Evolutionary conservation across 129 eudicot genomes (phyloP), one percentile per base, ranked within the genome.

Genomic region (Calendula officinalis): DNA sequence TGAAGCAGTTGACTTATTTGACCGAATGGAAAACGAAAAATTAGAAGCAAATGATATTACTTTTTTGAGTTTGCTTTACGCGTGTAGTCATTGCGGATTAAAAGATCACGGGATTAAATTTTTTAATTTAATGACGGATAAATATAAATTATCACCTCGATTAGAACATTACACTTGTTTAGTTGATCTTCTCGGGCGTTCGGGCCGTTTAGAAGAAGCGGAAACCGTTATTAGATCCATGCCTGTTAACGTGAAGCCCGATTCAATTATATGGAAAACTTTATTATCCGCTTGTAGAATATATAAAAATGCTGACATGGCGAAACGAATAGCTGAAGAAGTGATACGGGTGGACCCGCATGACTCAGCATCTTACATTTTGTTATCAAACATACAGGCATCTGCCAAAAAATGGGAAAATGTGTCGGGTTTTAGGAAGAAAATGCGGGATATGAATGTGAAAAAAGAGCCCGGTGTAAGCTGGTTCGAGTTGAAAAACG

Each of bases 391-490:
- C 70, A 72, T 80, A 33, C 98, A 91, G 54, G 94, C 96, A 6
- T 77, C 84, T 22, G 90, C 86, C 42, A 82, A 77, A 62, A 70
- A 75, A 76, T 91, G 98, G 98, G 70, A 80, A 2, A 82, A 76
- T 5, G 94, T 81, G 35, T 87, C 90, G 0, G 78, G 75, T 45
- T 74, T 82, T 68, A 68, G 96, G 70, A 87, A 79, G 75, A 67
- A 79, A 37, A 91, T 91, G 98, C 68, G 76, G 46, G 94, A 78
- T 16, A 73, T 60, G 74, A 72, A 73, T 64, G 82, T 91, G 38
- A 91, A 87, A 82, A 91, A 91, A 66, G 90, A 84, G 63, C 96
- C 96, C 0, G 98, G 98, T 42, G 67, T 87, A 62, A 91, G 98
- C 77, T 91, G 98, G 98, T 78, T 86, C 6, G 98, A 91, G 78